Percentiles rank a stretch among this genome's conserved stretches.
These are phyloP conservation scores for Neofusicoccum laricinum DNA, from an alignment of 2,329 filamentous ascomycete species.

Conservation along the genomic window DNA sequence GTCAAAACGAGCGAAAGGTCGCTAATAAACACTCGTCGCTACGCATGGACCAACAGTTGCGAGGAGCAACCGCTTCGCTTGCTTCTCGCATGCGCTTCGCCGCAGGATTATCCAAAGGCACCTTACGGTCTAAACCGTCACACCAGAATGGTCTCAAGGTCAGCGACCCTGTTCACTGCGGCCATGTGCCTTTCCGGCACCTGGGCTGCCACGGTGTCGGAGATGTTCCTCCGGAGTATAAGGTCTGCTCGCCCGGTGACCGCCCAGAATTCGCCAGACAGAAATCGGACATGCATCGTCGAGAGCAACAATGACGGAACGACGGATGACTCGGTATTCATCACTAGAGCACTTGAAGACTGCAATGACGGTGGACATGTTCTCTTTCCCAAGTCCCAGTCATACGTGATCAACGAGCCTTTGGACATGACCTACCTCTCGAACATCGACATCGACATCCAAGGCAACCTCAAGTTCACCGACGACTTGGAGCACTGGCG, in stretches of 20 bases:
- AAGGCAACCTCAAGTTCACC: constrained; percentile 48
- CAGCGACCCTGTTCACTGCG: background rate
- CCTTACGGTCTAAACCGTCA: too few relatives aligned
- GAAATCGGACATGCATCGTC: constrained; percentile 22
- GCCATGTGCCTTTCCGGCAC: background rate
- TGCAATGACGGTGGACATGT: constrained; percentile 21
- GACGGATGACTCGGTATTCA: constrained; percentile 5
- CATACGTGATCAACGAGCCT: constrained; percentile 18
- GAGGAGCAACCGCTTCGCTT: too few relatives aligned
- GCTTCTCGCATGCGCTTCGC: too few relatives aligned
- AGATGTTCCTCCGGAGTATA: constrained; percentile 20
- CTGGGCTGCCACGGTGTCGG: constrained; percentile 12
- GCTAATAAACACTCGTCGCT: too few relatives aligned
- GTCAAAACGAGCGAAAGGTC: too few relatives aligned
- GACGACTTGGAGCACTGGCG: constrained; percentile 69
- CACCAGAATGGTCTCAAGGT: background rate
- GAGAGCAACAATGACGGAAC: constrained; percentile 17
- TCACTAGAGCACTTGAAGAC: constrained; percentile 16
- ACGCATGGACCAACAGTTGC: too few relatives aligned
- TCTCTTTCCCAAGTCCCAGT: constrained; percentile 17
- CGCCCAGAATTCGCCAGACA: constrained; percentile 16
- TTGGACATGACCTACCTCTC: constrained; percentile 19
- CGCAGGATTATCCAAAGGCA: too few relatives aligned
- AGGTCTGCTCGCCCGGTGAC: constrained; percentile 20
- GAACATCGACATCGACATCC: constrained; percentile 19